These are phyloP conservation scores for Ogataea chonburiensis DNA, from an alignment of 805 yeast species.

Conservation along the genomic window DNA sequence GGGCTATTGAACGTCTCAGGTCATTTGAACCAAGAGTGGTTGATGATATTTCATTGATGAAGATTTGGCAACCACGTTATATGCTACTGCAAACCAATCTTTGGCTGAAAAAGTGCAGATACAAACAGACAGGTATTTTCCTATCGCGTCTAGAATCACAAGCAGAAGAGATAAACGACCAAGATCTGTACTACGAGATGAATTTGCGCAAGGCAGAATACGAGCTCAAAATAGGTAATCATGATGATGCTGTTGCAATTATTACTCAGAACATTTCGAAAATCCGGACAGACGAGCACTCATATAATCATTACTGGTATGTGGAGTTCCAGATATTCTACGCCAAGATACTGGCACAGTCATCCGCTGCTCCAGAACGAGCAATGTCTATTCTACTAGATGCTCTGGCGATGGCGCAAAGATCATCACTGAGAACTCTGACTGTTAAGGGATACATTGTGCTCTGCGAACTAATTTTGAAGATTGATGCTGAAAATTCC, in stretches of 20 bases:
- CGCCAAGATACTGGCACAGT: slow-evolving; percentile 41
- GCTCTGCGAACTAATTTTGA: slow-evolving; percentile 44
- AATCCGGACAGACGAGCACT: slow-evolving; percentile 24
- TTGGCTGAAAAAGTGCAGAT: slow-evolving; percentile 41
- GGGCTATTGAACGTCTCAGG: slow-evolving; percentile 38
- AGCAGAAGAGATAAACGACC: slow-evolving; percentile 34
- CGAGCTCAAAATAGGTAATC: slow-evolving; percentile 24
- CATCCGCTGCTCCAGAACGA: slow-evolving; percentile 44
- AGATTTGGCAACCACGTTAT: slow-evolving; percentile 41
- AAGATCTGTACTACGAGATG: slow-evolving; percentile 31
- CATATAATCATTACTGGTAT: slow-evolving; percentile 42
- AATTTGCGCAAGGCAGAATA: slow-evolving; percentile 26
- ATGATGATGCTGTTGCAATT: slow-evolving; percentile 23
- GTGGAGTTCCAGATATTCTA: slow-evolving; percentile 48
- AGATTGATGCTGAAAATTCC: slow-evolving; percentile 32
- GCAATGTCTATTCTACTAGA: slow-evolving; percentile 50
- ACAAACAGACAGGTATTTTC: slow-evolving; percentile 35
- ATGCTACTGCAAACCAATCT: slow-evolving; percentile 39
- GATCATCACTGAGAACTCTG: slow-evolving; percentile 44
- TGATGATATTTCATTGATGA: slow-evolving; percentile 40
- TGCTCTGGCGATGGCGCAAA: slow-evolving; percentile 47
- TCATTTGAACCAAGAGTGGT: slow-evolving; percentile 28
- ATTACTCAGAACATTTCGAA: slow-evolving; percentile 22
- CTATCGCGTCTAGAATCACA: slow-evolving; percentile 33
- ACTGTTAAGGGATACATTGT: slow-evolving; percentile 47